Conservation (phyloP, 306 rosid species). For the Trichosanthes cucumerina region DNA sequence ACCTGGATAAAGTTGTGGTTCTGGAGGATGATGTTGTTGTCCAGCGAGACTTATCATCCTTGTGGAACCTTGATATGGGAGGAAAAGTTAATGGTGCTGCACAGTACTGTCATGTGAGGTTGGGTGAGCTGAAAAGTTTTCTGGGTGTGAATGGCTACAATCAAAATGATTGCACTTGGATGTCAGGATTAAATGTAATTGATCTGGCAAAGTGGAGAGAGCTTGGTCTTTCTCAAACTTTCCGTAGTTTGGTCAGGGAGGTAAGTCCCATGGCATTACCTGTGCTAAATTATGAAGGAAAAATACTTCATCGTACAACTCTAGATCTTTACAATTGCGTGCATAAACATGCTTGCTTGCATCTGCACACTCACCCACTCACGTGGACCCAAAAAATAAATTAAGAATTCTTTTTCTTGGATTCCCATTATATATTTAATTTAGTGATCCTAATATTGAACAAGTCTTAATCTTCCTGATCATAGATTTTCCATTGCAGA, state of each 20-base stretch:
- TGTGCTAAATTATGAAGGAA: neutral
- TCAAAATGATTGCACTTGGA: constrained; percentile 66
- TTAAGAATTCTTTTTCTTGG: neutral
- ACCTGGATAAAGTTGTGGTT: constrained; percentile 69
- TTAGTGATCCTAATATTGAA: neutral
- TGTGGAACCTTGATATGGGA: constrained; percentile 72
- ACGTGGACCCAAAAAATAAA: neutral
- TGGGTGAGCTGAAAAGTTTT: constrained; percentile 52
- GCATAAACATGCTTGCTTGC: neutral
- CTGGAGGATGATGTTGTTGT: constrained; percentile 87
- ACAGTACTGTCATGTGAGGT: constrained; percentile 61
- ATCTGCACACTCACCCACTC: neutral
- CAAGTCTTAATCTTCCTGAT: neutral
- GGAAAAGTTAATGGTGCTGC: constrained; percentile 86
- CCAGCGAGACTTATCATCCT: constrained; percentile 72
- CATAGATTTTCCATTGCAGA: neutral
- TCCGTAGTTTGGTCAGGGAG: constrained; percentile 46
- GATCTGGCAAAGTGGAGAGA: constrained; percentile 85
- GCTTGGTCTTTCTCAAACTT: constrained; percentile 66
- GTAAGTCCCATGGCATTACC: constrained; percentile 28
- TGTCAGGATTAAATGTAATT: constrained; percentile 88
- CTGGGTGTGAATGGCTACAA: constrained; percentile 40
- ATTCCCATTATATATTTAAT: neutral
- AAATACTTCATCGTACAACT: neutral
- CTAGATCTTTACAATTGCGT: neutral